Percentiles rank a stretch among this genome's conserved stretches.
Conservation (phyloP, 331 rosid species). For the Telfairia occidentalis region DNA sequence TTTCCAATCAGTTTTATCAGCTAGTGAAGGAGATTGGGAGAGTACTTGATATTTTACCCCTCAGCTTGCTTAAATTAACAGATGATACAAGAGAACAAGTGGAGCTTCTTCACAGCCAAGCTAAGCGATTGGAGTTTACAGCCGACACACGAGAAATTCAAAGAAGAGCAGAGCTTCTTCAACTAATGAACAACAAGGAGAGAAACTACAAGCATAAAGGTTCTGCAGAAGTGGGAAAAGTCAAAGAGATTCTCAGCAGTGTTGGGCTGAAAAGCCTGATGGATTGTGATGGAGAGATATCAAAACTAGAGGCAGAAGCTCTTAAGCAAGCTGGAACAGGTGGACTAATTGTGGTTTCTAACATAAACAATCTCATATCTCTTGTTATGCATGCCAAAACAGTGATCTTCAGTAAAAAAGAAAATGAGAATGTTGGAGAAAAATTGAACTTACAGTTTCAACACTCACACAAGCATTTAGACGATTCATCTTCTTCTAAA, state of each 20-base stretch:
- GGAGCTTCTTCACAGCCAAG: slow-evolving; percentile 71
- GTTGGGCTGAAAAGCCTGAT: slow-evolving; percentile 48
- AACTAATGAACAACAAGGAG: slow-evolving; percentile 45
- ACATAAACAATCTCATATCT: slow-evolving; percentile 60
- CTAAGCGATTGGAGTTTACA: slow-evolving; percentile 45
- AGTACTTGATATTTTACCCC: slow-evolving; percentile 75
- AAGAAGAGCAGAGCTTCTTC: slow-evolving; percentile 48
- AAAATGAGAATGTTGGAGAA: slow-evolving; percentile 23
- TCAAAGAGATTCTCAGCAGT: slow-evolving; percentile 44
- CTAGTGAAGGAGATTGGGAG: slow-evolving; percentile 77
- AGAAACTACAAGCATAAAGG: slow-evolving; percentile 43
- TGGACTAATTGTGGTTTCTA: slow-evolving; percentile 66
- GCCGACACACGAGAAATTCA: slow-evolving; percentile 45
- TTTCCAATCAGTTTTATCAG: slow-evolving; percentile 56
- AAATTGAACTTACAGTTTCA: slow-evolving; percentile 28
- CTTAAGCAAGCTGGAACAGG: slow-evolving; percentile 85
- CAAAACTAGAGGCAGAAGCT: slow-evolving; percentile 67
- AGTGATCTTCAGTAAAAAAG: slow-evolving; percentile 36
- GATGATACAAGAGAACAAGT: slow-evolving; percentile 70
- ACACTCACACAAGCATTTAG: slow-evolving; percentile 21
- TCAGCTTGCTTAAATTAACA: slow-evolving; percentile 53
- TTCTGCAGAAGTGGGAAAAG: slow-evolving; percentile 37
- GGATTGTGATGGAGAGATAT: slow-evolving; percentile 61
- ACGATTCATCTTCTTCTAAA: slow-evolving; percentile 40
- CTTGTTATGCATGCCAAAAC: slow-evolving; percentile 54